A percentile compares a stretch with the other conserved stretches of the same genome.
Evolutionary conservation across 2,329 filamentous ascomycete species (phyloP).

Genomic region (Venturia effusa): DNA sequence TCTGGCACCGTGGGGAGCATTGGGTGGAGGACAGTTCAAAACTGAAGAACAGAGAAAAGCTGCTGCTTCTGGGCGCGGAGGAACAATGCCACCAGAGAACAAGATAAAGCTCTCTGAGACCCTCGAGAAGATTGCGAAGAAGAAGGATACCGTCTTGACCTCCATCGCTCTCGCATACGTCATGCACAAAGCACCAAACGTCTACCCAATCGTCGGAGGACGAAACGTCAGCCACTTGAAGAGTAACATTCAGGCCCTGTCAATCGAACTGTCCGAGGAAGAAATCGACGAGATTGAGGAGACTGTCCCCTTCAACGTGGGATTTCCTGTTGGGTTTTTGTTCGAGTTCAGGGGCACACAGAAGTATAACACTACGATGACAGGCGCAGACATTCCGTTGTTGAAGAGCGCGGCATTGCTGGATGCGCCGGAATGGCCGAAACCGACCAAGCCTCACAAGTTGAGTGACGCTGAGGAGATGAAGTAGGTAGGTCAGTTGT

Average conservation of each 20-base stretch:
- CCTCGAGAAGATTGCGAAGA: slow-evolving; percentile 48
- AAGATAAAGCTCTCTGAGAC: slow-evolving; percentile 43
- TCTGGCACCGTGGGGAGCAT: slow-evolving; percentile 46
- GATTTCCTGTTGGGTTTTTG: slow-evolving; percentile 42
- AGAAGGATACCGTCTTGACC: slow-evolving; percentile 35
- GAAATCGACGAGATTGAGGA: slow-evolving; percentile 46
- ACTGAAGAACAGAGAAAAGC: slow-evolving; percentile 26
- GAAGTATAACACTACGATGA: not conserved
- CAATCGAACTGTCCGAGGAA: slow-evolving; percentile 37
- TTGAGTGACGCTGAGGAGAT: not conserved
- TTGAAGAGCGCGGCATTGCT: not conserved
- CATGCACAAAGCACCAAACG: slow-evolving; percentile 57
- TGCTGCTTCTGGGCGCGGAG: slow-evolving; percentile 24
- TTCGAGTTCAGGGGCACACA: slow-evolving; percentile 16
- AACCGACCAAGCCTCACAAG: slow-evolving; percentile 6
- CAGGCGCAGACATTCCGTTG: not conserved
- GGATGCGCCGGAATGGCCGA: not conserved
- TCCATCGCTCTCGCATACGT: slow-evolving; percentile 56
- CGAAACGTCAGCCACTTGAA: slow-evolving; percentile 62
- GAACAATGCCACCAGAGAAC: slow-evolving; percentile 33
- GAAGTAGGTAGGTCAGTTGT: not conserved
- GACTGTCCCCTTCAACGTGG: slow-evolving; percentile 42
- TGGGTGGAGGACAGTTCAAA: slow-evolving; percentile 26
- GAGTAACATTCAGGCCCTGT: slow-evolving; percentile 48
- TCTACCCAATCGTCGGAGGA: slow-evolving; percentile 65